phyloP scores from a whole-genome alignment of 2,329 filamentous ascomycete genomes.

The Ophiostoma sp. region DNA sequence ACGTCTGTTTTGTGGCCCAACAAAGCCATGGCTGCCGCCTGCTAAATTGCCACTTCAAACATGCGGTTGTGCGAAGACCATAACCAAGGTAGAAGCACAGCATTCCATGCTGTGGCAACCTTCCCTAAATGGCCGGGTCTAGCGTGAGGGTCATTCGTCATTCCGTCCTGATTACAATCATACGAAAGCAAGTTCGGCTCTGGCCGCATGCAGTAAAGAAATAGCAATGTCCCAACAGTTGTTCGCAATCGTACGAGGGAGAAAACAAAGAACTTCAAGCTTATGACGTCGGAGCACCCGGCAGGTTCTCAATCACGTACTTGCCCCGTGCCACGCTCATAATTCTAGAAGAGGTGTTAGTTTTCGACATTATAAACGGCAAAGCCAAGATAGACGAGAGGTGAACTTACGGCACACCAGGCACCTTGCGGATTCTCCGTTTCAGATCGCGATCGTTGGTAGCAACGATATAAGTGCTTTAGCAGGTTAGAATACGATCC shows the following conservation, averaged over 20 bases:
- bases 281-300: constrained; percentile 68
- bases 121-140: no score
- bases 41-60: no score
- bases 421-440: constrained; percentile 77
- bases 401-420: constrained; percentile 53
- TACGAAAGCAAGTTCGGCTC: no score
- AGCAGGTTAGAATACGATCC: constrained; percentile 42
- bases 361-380: neutral
- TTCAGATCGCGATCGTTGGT: constrained; percentile 77
- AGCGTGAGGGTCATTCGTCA: no score
- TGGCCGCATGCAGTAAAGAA: neutral
- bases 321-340: constrained; percentile 85
- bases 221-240: neutral
- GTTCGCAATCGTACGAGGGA: neutral
- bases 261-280: neutral
- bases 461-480: constrained; percentile 33
- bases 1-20: no score
- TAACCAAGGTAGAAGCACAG: no score
- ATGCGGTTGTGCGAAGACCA: no score
- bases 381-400: neutral
- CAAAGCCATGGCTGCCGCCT: neutral
- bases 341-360: constrained; percentile 41
- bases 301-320: constrained; percentile 90
- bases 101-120: no score
- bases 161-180: no score